These are phyloP conservation scores for Termitomyces sp. DNA, from an alignment of 768 basidiomycete genomes.

Conservation along the genomic window DNA sequence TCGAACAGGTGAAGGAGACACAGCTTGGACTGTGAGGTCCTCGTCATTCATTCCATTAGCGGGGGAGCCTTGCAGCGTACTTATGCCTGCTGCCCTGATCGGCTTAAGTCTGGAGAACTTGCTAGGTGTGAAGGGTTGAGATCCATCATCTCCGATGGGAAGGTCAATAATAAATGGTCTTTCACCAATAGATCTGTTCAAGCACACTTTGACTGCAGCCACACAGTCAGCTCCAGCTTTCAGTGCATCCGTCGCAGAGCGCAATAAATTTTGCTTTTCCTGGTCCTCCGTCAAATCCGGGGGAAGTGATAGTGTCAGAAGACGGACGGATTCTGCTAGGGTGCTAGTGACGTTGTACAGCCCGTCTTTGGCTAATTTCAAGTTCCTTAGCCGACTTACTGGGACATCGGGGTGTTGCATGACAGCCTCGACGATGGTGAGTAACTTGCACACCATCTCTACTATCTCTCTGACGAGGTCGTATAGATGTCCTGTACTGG, in stretches of 20 bases:
- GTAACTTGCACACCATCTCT: constrained; percentile 87
- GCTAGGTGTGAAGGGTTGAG: constrained; percentile 45
- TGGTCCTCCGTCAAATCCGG: constrained; percentile 69
- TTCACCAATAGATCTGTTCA: constrained; percentile 62
- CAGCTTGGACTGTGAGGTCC: constrained; percentile 60
- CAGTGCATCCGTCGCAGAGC: constrained; percentile 84
- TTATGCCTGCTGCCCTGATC: constrained; percentile 33
- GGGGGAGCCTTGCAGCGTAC: constrained; percentile 36
- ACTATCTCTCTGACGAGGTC: constrained; percentile 95
- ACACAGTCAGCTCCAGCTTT: constrained; percentile 90
- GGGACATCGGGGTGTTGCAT: constrained; percentile 73
- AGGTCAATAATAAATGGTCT: constrained; percentile 65
- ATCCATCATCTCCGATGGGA: constrained; percentile 48
- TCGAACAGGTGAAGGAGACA: constrained; percentile 32
- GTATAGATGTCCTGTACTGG: constrained; percentile 90
- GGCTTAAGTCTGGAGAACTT: constrained; percentile 43
- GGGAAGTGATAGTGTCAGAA: constrained; percentile 56
- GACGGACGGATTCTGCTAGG: constrained; percentile 86
- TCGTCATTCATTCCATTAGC: constrained; percentile 46
- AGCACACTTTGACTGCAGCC: constrained; percentile 78
- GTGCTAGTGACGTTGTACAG: constrained; percentile 82
- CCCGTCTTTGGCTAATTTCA: constrained; percentile 73
- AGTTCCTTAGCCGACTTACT: constrained; percentile 56
- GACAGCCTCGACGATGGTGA: constrained; percentile 90
- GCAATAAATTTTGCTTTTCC: constrained; percentile 74